These are phyloP conservation scores for Xylariomycetidae sp. DNA, from an alignment of 2,329 filamentous ascomycete species.

Conservation along the genomic window DNA sequence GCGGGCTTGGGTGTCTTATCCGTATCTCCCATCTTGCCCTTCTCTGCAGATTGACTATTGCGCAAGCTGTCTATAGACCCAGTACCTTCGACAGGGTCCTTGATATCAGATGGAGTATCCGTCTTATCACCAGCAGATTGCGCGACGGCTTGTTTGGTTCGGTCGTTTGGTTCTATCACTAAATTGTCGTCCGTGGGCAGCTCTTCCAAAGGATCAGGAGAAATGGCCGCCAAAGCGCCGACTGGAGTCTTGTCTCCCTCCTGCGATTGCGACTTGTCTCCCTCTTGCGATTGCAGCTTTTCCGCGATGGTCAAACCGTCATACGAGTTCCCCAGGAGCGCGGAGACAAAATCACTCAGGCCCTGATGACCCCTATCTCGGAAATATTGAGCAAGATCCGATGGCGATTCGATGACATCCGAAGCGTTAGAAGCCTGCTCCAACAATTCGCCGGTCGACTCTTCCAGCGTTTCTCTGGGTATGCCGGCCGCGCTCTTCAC, in stretches of 20 bases:
- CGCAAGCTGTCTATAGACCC: no score
- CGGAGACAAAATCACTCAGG: slow-evolving; percentile 24
- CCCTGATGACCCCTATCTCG: slow-evolving; percentile 21
- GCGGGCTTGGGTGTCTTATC: slow-evolving; percentile 6
- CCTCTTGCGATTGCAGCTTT: no score
- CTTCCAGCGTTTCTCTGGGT: slow-evolving; percentile 4
- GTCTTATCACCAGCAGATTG: slow-evolving; percentile 1
- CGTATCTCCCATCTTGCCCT: background rate
- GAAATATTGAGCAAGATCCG: slow-evolving; percentile 23
- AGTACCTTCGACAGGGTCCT: background rate
- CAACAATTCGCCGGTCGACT: slow-evolving; percentile 4
- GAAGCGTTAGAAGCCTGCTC: slow-evolving; percentile 7
- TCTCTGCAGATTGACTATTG: no score
- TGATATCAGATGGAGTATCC: background rate
- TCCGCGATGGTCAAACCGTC: no score
- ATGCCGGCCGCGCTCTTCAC: slow-evolving; percentile 8
- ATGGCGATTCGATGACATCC: slow-evolving; percentile 14
- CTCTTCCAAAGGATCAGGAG: slow-evolving; percentile 7
- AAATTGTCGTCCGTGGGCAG: slow-evolving; percentile 16
- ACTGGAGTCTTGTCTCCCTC: background rate
- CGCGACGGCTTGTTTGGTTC: slow-evolving; percentile 8
- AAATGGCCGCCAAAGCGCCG: no score
- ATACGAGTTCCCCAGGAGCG: no score
- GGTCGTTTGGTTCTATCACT: slow-evolving; percentile 10
- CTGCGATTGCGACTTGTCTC: no score